Base-by-base conservation (phyloP, 1,139 yeast species). In the Blastobotrys serpentis region DNA sequence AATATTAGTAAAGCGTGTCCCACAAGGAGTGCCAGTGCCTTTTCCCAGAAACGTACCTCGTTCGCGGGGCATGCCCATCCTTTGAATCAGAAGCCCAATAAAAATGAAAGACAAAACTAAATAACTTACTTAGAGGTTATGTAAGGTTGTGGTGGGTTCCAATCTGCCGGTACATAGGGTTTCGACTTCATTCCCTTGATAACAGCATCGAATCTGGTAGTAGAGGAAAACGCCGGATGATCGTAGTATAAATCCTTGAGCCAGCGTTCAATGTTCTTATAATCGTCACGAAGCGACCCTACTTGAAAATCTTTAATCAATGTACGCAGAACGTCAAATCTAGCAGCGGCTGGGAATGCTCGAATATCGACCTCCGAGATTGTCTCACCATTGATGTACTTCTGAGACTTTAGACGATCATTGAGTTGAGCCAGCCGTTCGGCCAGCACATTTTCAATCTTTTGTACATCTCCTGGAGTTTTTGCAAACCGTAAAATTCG, bases 311-410 rank as follows among this genome's bases (percentile, higher is more conserved):
- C 13, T 4, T 29, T 11, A 29, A 6, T 4, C 32, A 29, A 11
- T 11, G 32, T 10, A 10, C 32, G 2, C 19, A 29, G 11, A n/a
- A 23, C 17, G 66, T 89, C 97, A 62, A 89, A 89, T 58, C 97
- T 78, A 44, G 86, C 73, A 51, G 89, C 83, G 6, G 97, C 83
- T 30, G 92, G 82, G 70, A 70, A 90, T 51, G 90, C 77, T 58
- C 97, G 76, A 49, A 90, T 74, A 65, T 90, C 98, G 13, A 95
- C 95, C 68, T 90, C 96, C 2, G 97, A 88, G 51, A 90, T 69
- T 41, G 71, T 72, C 53, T 81, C 76, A 2, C 92, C 92, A 18
- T 81, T 64, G 46, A 87, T 67, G 63, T 74, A 86, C 13, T 29
- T 29, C 13, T 29, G 32, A 14, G 7, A 10, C 48, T 72, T 68